Evolutionary conservation across 257 asterid species (phyloP).

Genomic region (Scutellaria barbata): DNA sequence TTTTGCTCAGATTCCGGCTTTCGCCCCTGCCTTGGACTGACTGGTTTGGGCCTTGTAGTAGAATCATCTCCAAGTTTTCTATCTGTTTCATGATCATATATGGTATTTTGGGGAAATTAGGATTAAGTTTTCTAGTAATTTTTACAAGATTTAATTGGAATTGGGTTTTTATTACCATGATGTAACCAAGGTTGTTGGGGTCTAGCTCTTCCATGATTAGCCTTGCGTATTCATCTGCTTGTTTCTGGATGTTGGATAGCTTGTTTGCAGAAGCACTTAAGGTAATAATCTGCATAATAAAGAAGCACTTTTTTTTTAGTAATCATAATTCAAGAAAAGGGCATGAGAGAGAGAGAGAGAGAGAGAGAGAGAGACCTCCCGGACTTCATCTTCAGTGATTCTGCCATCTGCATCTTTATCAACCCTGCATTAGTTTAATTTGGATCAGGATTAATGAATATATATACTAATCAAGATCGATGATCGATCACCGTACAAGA

Average conservation of each 20-base stretch:
- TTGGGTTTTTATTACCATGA: conserved; percentile 52
- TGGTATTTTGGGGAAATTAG: background rate
- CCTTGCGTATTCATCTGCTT: conserved; percentile 89
- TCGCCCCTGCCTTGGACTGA: conserved; percentile 47
- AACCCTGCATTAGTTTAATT: conserved; percentile 60
- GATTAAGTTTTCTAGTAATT: background rate
- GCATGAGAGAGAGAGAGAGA: background rate
- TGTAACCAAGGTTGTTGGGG: conserved; percentile 65
- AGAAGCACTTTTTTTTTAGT: background rate
- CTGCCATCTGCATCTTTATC: conserved; percentile 92
- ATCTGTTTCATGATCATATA: conserved; percentile 41
- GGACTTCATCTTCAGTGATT: conserved; percentile 82
- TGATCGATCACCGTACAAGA: too few species aligned
- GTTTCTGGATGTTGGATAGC: conserved; percentile 74
- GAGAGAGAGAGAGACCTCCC: conserved; percentile 52
- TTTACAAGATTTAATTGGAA: background rate
- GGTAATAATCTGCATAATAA: conserved; percentile 63
- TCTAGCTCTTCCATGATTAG: conserved; percentile 92
- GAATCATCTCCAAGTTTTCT: conserved; percentile 69
- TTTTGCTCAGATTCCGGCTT: conserved; percentile 63
- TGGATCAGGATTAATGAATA: background rate
- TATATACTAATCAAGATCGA: background rate
- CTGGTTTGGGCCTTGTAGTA: conserved; percentile 63
- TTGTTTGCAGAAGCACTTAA: conserved; percentile 93
- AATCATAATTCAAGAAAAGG: background rate